These are phyloP conservation scores for Dipteronia sinensis DNA, from an alignment of 345 rosid genomes.

Conservation along the genomic window DNA sequence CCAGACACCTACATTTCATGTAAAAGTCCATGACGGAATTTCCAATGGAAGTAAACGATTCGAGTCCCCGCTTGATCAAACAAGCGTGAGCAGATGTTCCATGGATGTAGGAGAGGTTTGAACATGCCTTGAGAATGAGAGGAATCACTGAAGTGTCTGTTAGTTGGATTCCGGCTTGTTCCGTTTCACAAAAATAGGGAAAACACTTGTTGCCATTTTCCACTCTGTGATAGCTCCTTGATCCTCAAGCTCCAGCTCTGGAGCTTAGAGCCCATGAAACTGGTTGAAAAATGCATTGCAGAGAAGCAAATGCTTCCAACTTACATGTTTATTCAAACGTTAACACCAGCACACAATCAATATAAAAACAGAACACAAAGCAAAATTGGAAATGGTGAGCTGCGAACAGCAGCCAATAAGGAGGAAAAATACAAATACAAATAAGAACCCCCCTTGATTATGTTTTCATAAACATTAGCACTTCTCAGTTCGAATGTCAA, in stretches of 20 bases:
- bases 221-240: slow-evolving; percentile 44
- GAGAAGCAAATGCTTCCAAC: slow-evolving; percentile 7
- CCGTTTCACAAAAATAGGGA: slow-evolving; percentile 43
- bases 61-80: slow-evolving; percentile 58
- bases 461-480: background rate
- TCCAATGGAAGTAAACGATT: slow-evolving; percentile 47
- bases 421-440: too few relatives aligned
- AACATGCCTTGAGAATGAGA: slow-evolving; percentile 57
- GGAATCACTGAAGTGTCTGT: slow-evolving; percentile 51
- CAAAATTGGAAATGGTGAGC: background rate
- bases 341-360: background rate
- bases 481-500: background rate
- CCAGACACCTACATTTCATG: slow-evolving; percentile 48
- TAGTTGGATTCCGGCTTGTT: slow-evolving; percentile 35
- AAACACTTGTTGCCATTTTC: slow-evolving; percentile 58
- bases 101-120: slow-evolving; percentile 40
- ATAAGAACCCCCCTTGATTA: background rate
- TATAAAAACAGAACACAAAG: background rate
- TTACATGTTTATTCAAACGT: background rate
- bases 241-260: slow-evolving; percentile 36
- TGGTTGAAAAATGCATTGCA: slow-evolving; percentile 27
- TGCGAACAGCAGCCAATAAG: background rate
- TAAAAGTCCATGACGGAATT: slow-evolving; percentile 69
- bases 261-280: slow-evolving; percentile 34
- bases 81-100: slow-evolving; percentile 54